Percentiles rank a stretch among this genome's conserved stretches.
Conservation (phyloP, 108 stramenopile species). For the Cyclotella distinguenda region DNA sequence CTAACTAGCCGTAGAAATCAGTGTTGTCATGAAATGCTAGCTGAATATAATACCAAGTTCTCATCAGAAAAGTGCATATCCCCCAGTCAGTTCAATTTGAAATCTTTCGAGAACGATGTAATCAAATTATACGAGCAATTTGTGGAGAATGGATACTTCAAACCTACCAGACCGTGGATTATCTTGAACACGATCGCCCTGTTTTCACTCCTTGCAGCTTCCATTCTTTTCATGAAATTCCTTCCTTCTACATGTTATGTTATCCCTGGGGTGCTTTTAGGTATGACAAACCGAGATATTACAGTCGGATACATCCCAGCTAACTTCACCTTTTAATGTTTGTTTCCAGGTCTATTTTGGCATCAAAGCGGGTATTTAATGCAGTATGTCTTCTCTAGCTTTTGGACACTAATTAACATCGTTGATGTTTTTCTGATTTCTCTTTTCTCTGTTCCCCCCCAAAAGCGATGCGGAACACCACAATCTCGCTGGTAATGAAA, state of each 20-base stretch:
- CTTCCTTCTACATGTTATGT: constrained; percentile 12
- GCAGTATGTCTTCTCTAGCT: too few relatives aligned
- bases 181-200: constrained; percentile 12
- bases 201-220: constrained; percentile 9
- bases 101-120: constrained; percentile 25
- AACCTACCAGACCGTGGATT: constrained; percentile 14
- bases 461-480: constrained; percentile 35
- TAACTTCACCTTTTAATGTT: too few relatives aligned
- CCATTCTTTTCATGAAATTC: constrained; percentile 14
- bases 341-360: constrained; percentile 32
- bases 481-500: constrained; percentile 27
- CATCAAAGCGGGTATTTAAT: constrained; percentile 36
- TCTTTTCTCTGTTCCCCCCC: too few relatives aligned
- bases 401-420: too few relatives aligned
- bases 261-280: constrained; percentile 20
- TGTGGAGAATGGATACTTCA: constrained; percentile 17
- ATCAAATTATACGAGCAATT: constrained; percentile 15
- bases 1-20: constrained; percentile 5
- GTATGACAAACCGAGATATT: too few relatives aligned
- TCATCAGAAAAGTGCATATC: not conserved
- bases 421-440: too few relatives aligned
- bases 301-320: too few relatives aligned
- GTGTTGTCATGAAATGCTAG: constrained; percentile 26
- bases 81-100: constrained; percentile 6
- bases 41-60: constrained; percentile 2